Percentiles rank a stretch among this genome's conserved stretches.
Evolutionary conservation across 2,329 filamentous ascomycete genomes (phyloP).

Genomic region (Trichoderma endophyticum): DNA sequence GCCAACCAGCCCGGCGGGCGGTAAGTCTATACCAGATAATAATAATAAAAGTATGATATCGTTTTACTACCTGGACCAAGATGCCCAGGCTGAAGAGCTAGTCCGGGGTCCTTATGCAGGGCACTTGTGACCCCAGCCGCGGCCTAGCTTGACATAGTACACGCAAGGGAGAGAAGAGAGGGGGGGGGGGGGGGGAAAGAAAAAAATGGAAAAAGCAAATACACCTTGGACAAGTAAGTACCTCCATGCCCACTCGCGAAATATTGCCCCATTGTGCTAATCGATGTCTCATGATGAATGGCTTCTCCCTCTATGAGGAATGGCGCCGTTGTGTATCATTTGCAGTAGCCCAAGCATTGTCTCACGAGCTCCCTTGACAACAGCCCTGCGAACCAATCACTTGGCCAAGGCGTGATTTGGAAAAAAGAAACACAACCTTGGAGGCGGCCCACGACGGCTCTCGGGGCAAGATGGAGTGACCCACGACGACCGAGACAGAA

Average conservation of each 20-base stretch:
- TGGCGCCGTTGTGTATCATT: neutral
- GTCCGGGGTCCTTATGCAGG: neutral
- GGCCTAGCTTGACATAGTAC: neutral
- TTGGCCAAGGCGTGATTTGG: neutral
- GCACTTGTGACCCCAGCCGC: neutral
- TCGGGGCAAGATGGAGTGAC: neutral
- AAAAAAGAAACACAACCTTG: neutral
- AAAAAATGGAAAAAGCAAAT: neutral
- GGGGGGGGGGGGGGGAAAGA: neutral
- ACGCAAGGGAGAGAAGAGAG: neutral
- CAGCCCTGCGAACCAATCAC: neutral
- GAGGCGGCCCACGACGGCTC: neutral
- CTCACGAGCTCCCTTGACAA: neutral
- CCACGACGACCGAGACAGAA: neutral
- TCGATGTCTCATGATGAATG: neutral
- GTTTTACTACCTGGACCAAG: neutral
- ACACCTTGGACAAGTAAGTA: neutral
- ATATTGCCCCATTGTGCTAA: neutral
- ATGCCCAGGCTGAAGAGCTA: neutral
- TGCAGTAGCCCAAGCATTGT: neutral
- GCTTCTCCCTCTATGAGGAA: neutral
- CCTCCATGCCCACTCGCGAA: neutral
- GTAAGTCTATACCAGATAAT: neutral
- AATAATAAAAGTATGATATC: neutral
- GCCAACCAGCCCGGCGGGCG: neutral